phyloP scores from a whole-genome alignment of 2,329 filamentous ascomycete species.

The Colletotrichum sp. region DNA sequence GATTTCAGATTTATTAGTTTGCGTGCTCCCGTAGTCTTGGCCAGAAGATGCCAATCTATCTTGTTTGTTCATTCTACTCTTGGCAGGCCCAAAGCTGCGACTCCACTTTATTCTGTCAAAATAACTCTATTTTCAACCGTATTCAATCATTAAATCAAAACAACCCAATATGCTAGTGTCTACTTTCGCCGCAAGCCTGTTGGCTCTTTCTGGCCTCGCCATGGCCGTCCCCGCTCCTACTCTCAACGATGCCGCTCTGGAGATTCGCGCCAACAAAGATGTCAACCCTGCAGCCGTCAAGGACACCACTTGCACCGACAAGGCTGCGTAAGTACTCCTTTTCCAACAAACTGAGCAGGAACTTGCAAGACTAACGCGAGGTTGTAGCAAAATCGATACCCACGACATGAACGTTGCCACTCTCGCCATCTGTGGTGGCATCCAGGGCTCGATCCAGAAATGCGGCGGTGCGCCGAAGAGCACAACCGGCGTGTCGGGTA shows the following conservation, averaged over 20 bases:
- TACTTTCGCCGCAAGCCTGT: neutral
- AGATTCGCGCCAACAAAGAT: neutral
- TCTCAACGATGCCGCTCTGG: neutral
- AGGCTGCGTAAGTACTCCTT: neutral
- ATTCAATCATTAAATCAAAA: neutral
- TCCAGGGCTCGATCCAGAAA: slow-evolving; percentile 45
- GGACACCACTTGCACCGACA: neutral
- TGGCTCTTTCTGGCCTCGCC: neutral
- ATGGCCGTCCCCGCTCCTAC: neutral
- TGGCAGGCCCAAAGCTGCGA: neutral
- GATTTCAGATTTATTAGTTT: neutral
- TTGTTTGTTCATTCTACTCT: neutral
- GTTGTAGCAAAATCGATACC: slow-evolving; percentile 40
- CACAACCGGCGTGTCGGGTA: slow-evolving; percentile 51
- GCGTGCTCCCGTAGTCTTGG: neutral
- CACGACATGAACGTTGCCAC: slow-evolving; percentile 55
- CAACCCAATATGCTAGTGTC: neutral
- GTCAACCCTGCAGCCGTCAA: slow-evolving; percentile 7
- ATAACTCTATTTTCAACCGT: neutral
- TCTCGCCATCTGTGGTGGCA: slow-evolving; percentile 56
- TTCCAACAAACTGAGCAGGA: too few species aligned
- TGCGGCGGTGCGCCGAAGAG: slow-evolving; percentile 47
- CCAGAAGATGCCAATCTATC: neutral
- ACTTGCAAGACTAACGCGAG: neutral
- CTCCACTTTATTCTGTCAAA: neutral